A percentile compares a stretch with the other conserved stretches of the same genome.
phyloP scores from a whole-genome alignment of 2,329 filamentous ascomycete genomes.

The Trichophyton equinum region DNA sequence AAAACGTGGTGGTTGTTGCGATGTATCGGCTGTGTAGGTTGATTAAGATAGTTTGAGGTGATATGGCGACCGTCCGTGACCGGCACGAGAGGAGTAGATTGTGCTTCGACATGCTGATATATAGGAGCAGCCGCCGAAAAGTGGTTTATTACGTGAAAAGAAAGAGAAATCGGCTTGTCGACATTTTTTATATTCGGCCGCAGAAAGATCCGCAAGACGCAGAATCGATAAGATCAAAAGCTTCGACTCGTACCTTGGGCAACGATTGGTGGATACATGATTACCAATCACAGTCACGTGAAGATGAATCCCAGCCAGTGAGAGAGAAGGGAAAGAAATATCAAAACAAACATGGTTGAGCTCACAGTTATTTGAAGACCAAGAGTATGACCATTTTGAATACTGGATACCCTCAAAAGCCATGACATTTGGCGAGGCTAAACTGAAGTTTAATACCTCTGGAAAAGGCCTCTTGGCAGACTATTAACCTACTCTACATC shows the following conservation, averaged over 20 bases:
- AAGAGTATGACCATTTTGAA: too few relatives aligned
- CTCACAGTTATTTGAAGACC: too few relatives aligned
- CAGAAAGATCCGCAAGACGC: not conserved
- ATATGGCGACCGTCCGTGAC: conserved; percentile 17
- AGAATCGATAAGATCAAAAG: not conserved
- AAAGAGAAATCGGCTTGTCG: not conserved
- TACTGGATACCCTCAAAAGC: too few relatives aligned
- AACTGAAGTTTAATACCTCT: too few relatives aligned
- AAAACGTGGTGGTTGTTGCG: conserved; percentile 17
- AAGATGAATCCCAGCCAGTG: not conserved
- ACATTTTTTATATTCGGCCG: not conserved
- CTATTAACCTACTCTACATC: too few relatives aligned
- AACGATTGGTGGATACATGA: not conserved
- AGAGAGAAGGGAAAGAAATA: too few relatives aligned
- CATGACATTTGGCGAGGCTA: too few relatives aligned
- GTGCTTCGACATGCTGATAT: conserved; percentile 21
- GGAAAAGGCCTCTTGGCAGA: too few relatives aligned
- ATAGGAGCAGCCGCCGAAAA: not conserved
- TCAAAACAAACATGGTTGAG: too few relatives aligned
- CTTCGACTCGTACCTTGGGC: not conserved
- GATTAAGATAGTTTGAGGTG: conserved; percentile 9
- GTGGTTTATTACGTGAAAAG: not conserved
- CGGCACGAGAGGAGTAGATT: conserved; percentile 17
- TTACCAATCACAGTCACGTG: not conserved
- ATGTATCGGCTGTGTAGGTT: conserved; percentile 12